A percentile compares a stretch with the other conserved stretches of the same genome.
phyloP scores from a whole-genome alignment of 805 yeast species.

The Schwanniomyces polymorphus region DNA sequence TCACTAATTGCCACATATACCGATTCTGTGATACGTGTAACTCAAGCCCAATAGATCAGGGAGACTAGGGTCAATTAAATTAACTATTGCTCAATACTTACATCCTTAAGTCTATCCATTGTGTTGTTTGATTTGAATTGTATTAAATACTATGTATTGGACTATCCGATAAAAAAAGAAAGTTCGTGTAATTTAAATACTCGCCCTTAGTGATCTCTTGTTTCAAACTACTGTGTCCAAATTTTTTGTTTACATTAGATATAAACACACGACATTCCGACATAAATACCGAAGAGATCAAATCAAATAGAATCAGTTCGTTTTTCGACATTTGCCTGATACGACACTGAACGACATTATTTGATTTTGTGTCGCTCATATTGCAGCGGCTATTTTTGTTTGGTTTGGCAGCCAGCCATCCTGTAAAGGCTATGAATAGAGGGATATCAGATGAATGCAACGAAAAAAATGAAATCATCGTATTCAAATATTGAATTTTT shows the following conservation, averaged over 20 bases:
- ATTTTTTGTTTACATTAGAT: not conserved
- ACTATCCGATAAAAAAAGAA: not conserved
- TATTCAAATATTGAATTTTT: too few relatives aligned
- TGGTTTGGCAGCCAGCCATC: constrained; percentile 10
- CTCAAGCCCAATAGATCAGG: not conserved
- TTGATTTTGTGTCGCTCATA: not conserved
- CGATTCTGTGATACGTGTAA: not conserved
- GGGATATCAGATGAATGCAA: not conserved
- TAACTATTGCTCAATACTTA: constrained; percentile 26
- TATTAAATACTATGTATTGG: not conserved
- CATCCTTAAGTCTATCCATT: constrained; percentile 65
- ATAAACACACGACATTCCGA: not conserved
- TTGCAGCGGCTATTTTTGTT: not conserved
- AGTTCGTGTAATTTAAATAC: not conserved
- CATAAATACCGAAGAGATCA: not conserved
- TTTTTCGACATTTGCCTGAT: too few relatives aligned
- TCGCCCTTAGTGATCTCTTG: not conserved
- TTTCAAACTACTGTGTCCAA: not conserved
- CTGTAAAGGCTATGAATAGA: not conserved
- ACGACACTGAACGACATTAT: not conserved
- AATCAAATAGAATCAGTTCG: too few relatives aligned
- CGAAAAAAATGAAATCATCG: not conserved
- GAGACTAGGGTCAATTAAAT: not conserved
- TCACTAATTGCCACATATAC: not conserved
- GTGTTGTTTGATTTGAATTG: constrained; percentile 8